Conservation (phyloP, 2,329 filamentous ascomycete species). For the Nemania serpens region DNA sequence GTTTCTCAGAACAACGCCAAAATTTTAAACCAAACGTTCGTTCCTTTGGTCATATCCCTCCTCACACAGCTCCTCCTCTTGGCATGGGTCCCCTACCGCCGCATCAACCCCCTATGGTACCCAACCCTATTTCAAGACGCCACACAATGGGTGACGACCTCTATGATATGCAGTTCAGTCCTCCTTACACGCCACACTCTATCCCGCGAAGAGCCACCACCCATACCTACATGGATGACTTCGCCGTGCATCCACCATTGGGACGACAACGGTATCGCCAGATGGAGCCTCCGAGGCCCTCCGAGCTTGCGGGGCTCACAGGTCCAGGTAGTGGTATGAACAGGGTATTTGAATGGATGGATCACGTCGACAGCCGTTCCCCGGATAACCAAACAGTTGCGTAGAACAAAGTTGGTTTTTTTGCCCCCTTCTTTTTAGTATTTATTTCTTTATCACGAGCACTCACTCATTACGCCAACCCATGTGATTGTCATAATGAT, state of each 20-base stretch:
- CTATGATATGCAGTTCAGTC: conserved; percentile 42
- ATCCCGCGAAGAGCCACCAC: conserved; percentile 33
- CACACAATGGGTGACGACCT: conserved; percentile 50
- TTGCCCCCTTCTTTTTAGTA: not conserved
- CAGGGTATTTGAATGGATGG: conserved; percentile 41
- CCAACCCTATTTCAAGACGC: conserved; percentile 43
- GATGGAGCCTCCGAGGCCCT: conserved; percentile 35
- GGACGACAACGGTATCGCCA: conserved; percentile 34
- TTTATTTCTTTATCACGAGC: not conserved
- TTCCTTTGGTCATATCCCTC: conserved; percentile 33
- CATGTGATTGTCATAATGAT: conserved; percentile 17
- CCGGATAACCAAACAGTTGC: conserved; percentile 26
- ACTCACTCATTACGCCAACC: conserved; percentile 7
- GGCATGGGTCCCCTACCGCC: conserved; percentile 42
- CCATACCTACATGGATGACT: conserved; percentile 37
- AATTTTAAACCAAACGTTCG: conserved; percentile 34
- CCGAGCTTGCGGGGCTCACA: conserved; percentile 40
- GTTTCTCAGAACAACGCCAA: conserved; percentile 53
- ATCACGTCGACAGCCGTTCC: conserved; percentile 35
- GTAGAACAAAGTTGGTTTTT: not conserved
- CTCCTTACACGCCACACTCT: conserved; percentile 40
- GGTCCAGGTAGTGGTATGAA: conserved; percentile 41
- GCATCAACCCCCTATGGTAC: conserved; percentile 33
- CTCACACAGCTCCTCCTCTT: conserved; percentile 36
- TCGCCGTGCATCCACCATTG: conserved; percentile 30